Evolutionary conservation across 768 basidiomycete genomes (phyloP).

Genomic region (Hericium alpestre): DNA sequence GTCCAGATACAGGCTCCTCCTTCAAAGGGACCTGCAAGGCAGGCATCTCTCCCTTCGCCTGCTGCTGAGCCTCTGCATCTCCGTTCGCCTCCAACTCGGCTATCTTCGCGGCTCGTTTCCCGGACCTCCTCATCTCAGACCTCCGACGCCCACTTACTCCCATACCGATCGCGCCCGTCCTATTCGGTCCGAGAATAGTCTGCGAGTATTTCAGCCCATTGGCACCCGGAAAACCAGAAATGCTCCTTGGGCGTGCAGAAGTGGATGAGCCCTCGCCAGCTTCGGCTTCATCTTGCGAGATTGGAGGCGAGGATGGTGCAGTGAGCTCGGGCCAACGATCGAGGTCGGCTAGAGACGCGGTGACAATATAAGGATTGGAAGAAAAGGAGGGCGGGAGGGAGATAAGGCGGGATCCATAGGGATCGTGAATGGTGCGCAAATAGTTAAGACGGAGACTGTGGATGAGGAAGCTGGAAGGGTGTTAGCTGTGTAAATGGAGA

Average conservation of each 20-base stretch:
- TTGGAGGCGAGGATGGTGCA: constrained; percentile 56
- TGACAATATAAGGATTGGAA: constrained; percentile 74
- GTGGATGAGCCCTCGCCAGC: constrained; percentile 17
- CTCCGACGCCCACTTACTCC: constrained; percentile 57
- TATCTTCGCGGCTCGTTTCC: not conserved
- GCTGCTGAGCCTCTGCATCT: not conserved
- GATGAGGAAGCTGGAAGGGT: constrained; percentile 48
- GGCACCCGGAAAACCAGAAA: constrained; percentile 37
- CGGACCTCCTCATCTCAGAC: constrained; percentile 1
- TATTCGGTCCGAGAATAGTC: constrained; percentile 72
- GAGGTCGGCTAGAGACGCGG: constrained; percentile 67
- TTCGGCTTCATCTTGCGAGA: constrained; percentile 60
- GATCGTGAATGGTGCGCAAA: constrained; percentile 81
- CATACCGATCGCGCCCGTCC: constrained; percentile 65
- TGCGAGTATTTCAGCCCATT: constrained; percentile 68
- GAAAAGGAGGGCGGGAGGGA: constrained; percentile 68
- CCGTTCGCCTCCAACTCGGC: not conserved
- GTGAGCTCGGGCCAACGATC: constrained; percentile 81
- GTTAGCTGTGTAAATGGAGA: not conserved
- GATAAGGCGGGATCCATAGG: constrained; percentile 73
- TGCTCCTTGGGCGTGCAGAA: constrained; percentile 10
- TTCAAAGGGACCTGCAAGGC: not conserved
- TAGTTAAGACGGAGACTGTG: constrained; percentile 80
- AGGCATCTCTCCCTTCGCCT: not conserved
- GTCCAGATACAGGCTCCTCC: not conserved